These are phyloP conservation scores for Crepidotus variabilis DNA, from an alignment of 768 basidiomycete genomes.

Conservation along the genomic window DNA sequence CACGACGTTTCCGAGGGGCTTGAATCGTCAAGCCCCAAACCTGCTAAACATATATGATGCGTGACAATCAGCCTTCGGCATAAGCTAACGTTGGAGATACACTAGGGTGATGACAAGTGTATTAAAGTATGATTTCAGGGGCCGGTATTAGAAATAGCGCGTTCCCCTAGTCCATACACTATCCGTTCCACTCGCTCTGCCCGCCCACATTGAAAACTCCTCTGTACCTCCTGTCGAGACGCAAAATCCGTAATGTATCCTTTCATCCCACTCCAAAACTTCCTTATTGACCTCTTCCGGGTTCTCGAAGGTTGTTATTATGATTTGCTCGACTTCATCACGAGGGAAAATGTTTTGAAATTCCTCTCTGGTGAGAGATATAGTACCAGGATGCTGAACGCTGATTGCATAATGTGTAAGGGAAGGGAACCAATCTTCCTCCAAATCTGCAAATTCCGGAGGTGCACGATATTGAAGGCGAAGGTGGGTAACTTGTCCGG, in stretches of 20 bases:
- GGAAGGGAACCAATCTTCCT: conserved; percentile 6
- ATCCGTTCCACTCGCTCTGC: conserved; percentile 9
- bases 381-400: neutral
- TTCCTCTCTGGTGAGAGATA: neutral
- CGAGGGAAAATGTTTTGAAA: neutral
- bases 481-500: conserved; percentile 18
- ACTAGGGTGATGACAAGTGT: no score
- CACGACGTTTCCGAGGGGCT: no score
- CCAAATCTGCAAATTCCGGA: conserved; percentile 7
- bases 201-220: conserved; percentile 18
- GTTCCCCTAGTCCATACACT: conserved; percentile 13
- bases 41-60: no score
- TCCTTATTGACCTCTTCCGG: conserved; percentile 10
- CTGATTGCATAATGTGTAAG: conserved; percentile 15
- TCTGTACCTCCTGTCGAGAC: conserved; percentile 5
- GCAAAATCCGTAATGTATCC: conserved; percentile 14
- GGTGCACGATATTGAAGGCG: conserved; percentile 13
- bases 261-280: conserved; percentile 6
- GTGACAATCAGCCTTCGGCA: no score
- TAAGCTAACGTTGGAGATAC: no score
- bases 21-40: no score
- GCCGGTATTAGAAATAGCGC: neutral
- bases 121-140: no score
- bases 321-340: conserved; percentile 13
- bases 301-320: conserved; percentile 14